These are phyloP conservation scores for Diaporthe eres DNA, from an alignment of 2,329 filamentous ascomycete species.

Conservation along the genomic window DNA sequence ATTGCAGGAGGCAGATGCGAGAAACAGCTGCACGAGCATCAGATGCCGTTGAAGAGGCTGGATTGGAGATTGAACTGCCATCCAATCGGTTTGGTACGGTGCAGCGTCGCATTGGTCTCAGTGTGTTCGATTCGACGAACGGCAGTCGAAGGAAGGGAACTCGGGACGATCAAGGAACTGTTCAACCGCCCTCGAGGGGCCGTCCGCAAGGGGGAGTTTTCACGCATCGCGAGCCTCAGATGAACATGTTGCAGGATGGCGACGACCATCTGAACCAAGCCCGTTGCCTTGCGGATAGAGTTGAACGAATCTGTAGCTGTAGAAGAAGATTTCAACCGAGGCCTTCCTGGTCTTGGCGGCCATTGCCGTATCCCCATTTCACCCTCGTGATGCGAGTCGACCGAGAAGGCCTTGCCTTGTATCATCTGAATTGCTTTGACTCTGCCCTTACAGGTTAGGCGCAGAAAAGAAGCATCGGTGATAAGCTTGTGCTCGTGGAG, in stretches of 20 bases:
- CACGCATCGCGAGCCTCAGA: conserved; percentile 17
- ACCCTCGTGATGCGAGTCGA: conserved; percentile 17
- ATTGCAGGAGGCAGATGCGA: conserved; percentile 7
- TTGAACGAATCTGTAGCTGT: not conserved
- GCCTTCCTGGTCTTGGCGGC: conserved; percentile 4
- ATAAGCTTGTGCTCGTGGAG: conserved; percentile 5
- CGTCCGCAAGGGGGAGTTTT: not conserved
- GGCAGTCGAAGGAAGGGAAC: not conserved
- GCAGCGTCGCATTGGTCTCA: conserved; percentile 14
- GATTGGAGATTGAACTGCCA: not conserved
- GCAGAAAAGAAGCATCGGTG: not conserved
- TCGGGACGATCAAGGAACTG: not conserved
- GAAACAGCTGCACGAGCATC: conserved; percentile 15
- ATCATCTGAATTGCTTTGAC: conserved; percentile 21
- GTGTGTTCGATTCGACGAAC: conserved; percentile 24
- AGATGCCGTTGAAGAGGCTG: not conserved
- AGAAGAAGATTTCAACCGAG: not conserved
- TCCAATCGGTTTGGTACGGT: conserved; percentile 1
- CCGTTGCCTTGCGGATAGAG: not conserved
- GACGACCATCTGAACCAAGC: conserved; percentile 11
- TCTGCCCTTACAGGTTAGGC: conserved; percentile 6
- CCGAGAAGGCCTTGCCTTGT: not conserved
- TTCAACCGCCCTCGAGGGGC: not conserved
- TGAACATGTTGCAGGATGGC: conserved; percentile 19
- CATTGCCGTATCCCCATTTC: conserved; percentile 22